These are phyloP conservation scores for Leccinum huronense DNA, from an alignment of 1,284 basidiomycete genomes.

Conservation along the genomic window DNA sequence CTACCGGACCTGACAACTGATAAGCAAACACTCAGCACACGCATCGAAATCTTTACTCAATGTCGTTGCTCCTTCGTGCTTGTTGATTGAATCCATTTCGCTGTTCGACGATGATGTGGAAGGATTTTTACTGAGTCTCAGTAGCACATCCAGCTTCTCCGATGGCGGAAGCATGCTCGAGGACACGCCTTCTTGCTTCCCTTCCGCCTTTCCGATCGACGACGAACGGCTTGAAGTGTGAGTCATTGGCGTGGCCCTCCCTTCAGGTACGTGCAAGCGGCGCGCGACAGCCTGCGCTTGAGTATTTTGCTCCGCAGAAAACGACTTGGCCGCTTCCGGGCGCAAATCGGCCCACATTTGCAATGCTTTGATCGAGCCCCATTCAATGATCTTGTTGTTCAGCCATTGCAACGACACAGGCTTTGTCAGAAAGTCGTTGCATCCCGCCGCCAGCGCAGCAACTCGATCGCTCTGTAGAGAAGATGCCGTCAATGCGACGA, in stretches of 20 bases:
- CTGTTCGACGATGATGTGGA: constrained; percentile 21
- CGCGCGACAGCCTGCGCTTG: constrained; percentile 68
- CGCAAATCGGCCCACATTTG: constrained; percentile 85
- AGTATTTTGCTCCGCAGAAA: constrained; percentile 55
- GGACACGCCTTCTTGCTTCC: constrained; percentile 21
- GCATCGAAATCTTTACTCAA: constrained; percentile 23
- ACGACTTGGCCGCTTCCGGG: constrained; percentile 57
- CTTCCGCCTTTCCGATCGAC: constrained; percentile 32
- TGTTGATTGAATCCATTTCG: constrained; percentile 12
- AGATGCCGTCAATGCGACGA: constrained; percentile 96
- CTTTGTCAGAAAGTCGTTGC: constrained; percentile 99
- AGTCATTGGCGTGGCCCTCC: constrained; percentile 42
- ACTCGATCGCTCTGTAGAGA: constrained; percentile 92
- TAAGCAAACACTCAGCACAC: constrained; percentile 15
- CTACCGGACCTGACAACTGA: constrained; percentile 24
- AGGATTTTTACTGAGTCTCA: constrained; percentile 24
- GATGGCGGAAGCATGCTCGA: constrained; percentile 20
- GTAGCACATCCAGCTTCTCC: constrained; percentile 28
- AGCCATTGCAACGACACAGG: constrained; percentile 95
- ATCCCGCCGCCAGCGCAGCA: constrained; percentile 93
- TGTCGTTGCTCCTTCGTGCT: constrained; percentile 29
- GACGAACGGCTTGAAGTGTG: constrained; percentile 36
- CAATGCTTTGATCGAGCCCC: constrained; percentile 88
- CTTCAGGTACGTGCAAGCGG: constrained; percentile 63
- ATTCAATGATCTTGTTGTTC: constrained; percentile 98